These are phyloP conservation scores for Apostasia ramifera DNA, from an alignment of 106 monocot genomes.

Conservation along the genomic window DNA sequence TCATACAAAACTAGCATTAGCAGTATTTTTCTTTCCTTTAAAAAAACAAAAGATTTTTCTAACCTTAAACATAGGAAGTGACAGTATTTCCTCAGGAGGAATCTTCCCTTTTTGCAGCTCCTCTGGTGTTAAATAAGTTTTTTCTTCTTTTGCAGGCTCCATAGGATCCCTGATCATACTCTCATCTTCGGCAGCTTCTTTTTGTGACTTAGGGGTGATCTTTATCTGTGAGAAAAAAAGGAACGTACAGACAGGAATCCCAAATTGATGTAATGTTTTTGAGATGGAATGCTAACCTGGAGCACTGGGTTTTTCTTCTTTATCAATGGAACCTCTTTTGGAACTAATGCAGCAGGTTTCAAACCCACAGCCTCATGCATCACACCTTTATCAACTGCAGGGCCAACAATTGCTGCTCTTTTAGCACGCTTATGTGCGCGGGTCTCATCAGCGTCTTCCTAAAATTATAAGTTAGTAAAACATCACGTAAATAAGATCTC, in stretches of 20 bases:
- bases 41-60: neutral
- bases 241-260: neutral
- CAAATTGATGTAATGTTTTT: neutral
- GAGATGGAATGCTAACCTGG: constrained; percentile 35
- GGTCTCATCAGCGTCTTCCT: constrained; percentile 46
- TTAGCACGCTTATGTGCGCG: constrained; percentile 48
- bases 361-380: constrained; percentile 91
- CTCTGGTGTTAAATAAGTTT: constrained; percentile 50
- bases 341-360: constrained; percentile 66
- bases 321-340: constrained; percentile 83
- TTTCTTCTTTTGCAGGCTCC: constrained; percentile 25
- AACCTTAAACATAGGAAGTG: constrained; percentile 99
- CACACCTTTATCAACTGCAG: constrained; percentile 76
- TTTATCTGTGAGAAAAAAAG: constrained; percentile 54
- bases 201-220: constrained; percentile 58
- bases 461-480: constrained; percentile 11
- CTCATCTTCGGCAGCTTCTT: constrained; percentile 29
- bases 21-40: neutral
- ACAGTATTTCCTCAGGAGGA: constrained; percentile 83
- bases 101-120: constrained; percentile 75
- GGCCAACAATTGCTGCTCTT: constrained; percentile 72
- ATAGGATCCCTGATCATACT: constrained; percentile 12
- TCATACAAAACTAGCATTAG: neutral
- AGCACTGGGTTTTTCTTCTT: constrained; percentile 89
- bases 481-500: neutral